Evolutionary conservation across 1,284 basidiomycete species (phyloP).

Genomic region (Moesziomyces globuligerus): DNA sequence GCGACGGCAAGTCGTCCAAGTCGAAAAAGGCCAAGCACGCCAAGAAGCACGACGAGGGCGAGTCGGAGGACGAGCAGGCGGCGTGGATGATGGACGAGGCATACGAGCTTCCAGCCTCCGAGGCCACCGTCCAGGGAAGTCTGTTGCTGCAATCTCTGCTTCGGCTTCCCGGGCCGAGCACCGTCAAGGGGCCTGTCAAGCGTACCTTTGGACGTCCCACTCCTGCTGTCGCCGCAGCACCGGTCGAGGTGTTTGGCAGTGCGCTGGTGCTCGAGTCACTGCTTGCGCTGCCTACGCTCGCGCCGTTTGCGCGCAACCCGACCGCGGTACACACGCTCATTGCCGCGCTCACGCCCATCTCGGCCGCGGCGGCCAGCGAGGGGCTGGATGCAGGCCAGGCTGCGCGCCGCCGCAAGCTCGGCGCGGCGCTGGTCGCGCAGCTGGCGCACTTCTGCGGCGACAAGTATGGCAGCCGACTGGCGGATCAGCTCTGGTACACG

Average conservation of each 20-base stretch:
- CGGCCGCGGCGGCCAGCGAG: slow-evolving; percentile 6
- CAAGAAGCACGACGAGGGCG: slow-evolving; percentile 12
- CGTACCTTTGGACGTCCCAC: slow-evolving; percentile 23
- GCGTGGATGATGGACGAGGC: slow-evolving; percentile 28
- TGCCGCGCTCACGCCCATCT: slow-evolving; percentile 26
- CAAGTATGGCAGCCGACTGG: slow-evolving; percentile 62
- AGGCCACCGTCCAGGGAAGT: slow-evolving; percentile 56
- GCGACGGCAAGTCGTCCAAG: slow-evolving; percentile 25
- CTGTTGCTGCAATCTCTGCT: slow-evolving; percentile 57
- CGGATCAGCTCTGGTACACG: slow-evolving; percentile 55
- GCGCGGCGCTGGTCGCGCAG: slow-evolving; percentile 18
- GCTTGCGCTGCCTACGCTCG: slow-evolving; percentile 34
- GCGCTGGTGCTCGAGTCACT: slow-evolving; percentile 45
- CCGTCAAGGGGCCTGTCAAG: slow-evolving; percentile 27
- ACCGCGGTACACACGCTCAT: slow-evolving; percentile 42
- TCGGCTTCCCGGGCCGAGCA: slow-evolving; percentile 40
- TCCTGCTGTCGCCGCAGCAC: not conserved
- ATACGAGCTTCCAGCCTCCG: slow-evolving; percentile 9
- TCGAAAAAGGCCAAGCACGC: slow-evolving; percentile 9
- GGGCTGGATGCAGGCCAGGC: slow-evolving; percentile 11
- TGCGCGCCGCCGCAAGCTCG: slow-evolving; percentile 39
- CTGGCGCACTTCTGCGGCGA: slow-evolving; percentile 50
- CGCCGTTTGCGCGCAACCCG: slow-evolving; percentile 35
- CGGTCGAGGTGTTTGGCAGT: slow-evolving; percentile 10
- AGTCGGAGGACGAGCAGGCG: slow-evolving; percentile 14